Conservation (phyloP, 306 rosid genomes). For the Ochetophila trinervis region DNA sequence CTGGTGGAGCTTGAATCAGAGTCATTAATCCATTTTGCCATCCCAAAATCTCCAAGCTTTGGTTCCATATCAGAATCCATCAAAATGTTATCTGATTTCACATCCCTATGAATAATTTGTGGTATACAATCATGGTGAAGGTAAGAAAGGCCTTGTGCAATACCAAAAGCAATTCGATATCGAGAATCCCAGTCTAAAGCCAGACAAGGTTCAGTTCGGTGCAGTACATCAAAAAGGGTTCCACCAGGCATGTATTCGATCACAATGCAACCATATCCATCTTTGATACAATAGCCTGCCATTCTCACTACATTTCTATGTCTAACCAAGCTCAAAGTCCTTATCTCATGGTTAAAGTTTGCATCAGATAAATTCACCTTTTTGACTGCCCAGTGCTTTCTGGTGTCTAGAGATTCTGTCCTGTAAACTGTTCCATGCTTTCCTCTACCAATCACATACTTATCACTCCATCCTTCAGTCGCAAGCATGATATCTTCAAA, state of each 20-base stretch:
- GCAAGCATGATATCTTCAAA: conserved; percentile 20
- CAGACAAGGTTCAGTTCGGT: conserved; percentile 1
- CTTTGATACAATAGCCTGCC: conserved; percentile 19
- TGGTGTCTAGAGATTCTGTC: conserved; percentile 2
- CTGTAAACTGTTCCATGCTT: conserved; percentile 19
- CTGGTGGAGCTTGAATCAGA: conserved; percentile 16
- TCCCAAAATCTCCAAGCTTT: conserved; percentile 28
- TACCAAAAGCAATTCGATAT: conserved; percentile 15
- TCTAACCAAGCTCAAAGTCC: conserved; percentile 19
- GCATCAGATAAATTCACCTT: conserved; percentile 16
- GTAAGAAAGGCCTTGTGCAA: conserved; percentile 28
- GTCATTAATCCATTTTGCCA: conserved; percentile 4
- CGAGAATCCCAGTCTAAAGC: conserved; percentile 16
- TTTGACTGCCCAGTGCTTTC: conserved; percentile 22
- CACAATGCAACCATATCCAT: conserved; percentile 14
- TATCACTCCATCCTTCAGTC: conserved; percentile 11
- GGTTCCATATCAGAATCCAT: conserved; percentile 21
- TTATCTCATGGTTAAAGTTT: conserved; percentile 8
- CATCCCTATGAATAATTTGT: conserved; percentile 20
- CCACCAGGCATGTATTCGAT: conserved; percentile 21
- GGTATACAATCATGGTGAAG: conserved; percentile 32
- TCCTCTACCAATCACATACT: conserved; percentile 22
- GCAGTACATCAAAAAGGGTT: conserved; percentile 15
- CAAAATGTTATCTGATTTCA: conserved; percentile 21
- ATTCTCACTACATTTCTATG: conserved; percentile 22